phyloP scores from a whole-genome alignment of 140 eudicot genomes.

The Oenanthe javanica region DNA sequence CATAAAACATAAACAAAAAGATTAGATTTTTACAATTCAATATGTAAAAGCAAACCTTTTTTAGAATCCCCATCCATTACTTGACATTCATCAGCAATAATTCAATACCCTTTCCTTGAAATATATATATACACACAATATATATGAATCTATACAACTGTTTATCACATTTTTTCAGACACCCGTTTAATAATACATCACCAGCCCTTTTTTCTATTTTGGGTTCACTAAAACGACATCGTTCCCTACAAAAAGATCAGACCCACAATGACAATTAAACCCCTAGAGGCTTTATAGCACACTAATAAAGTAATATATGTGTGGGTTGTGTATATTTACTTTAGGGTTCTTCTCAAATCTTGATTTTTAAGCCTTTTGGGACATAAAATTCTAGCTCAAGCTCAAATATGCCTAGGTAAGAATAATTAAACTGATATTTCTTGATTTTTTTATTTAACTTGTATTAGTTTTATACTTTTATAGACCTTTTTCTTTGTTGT shows the following conservation, averaged over 20 bases:
- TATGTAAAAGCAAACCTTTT: background rate
- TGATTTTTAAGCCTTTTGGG: background rate
- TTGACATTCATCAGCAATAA: background rate
- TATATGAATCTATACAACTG: background rate
- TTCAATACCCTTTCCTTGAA: background rate
- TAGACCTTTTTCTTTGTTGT: background rate
- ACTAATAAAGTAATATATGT: too few species aligned
- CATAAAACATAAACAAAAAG: background rate
- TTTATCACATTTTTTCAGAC: background rate
- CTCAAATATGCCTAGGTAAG: slow-evolving; percentile 28
- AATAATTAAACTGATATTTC: background rate
- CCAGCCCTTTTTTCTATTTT: background rate
- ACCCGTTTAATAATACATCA: background rate
- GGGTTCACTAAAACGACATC: background rate
- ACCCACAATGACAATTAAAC: background rate
- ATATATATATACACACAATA: background rate
- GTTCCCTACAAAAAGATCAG: background rate
- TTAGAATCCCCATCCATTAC: background rate
- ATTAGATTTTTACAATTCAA: background rate
- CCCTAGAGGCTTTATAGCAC: background rate
- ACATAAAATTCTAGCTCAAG: background rate
- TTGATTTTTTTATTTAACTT: background rate
- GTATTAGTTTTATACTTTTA: background rate
- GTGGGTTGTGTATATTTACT: background rate
- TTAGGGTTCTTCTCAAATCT: slow-evolving; percentile 2